Conservation (phyloP, 768 basidiomycete species). For the Suillus occidentalis region DNA sequence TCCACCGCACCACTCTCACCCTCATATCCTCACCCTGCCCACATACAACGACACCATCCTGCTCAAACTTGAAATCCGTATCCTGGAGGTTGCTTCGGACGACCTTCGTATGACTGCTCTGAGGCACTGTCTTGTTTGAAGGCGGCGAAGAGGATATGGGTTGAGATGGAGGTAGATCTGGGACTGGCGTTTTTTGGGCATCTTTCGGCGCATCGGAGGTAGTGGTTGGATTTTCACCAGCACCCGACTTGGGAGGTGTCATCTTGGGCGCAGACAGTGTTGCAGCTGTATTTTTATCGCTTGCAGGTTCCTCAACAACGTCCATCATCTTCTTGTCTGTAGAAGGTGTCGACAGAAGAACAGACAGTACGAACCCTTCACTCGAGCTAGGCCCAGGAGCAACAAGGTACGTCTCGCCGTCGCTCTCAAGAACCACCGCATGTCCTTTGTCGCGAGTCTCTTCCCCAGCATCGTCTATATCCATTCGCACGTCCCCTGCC, state of each 20-base stretch:
- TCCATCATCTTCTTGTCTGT: neutral
- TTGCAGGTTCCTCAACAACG: neutral
- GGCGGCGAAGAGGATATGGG: neutral
- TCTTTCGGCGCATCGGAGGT: neutral
- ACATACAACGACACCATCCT: conserved; percentile 19
- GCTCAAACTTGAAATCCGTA: conserved; percentile 24
- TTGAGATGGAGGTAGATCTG: neutral
- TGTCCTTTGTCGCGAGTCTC: conserved; percentile 11
- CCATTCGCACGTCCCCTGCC: conserved; percentile 13
- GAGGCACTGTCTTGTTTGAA: neutral
- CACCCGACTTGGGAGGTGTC: neutral
- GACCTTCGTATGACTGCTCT: conserved; percentile 1
- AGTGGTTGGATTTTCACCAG: neutral
- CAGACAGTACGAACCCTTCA: conserved; percentile 8
- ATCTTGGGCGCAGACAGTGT: neutral
- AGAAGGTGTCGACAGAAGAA: neutral
- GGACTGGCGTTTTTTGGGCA: neutral
- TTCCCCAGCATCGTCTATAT: conserved; percentile 9
- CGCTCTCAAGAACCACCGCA: conserved; percentile 28
- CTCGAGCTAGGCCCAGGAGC: conserved; percentile 9
- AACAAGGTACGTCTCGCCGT: conserved; percentile 23
- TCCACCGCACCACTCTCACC: conserved; percentile 30
- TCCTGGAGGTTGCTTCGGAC: conserved; percentile 21
- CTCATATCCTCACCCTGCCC: conserved; percentile 8
- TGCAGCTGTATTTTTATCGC: neutral